Percentiles rank a stretch among this genome's conserved stretches.
Conservation (phyloP, 306 rosid species). For the Mimosa pudica region DNA sequence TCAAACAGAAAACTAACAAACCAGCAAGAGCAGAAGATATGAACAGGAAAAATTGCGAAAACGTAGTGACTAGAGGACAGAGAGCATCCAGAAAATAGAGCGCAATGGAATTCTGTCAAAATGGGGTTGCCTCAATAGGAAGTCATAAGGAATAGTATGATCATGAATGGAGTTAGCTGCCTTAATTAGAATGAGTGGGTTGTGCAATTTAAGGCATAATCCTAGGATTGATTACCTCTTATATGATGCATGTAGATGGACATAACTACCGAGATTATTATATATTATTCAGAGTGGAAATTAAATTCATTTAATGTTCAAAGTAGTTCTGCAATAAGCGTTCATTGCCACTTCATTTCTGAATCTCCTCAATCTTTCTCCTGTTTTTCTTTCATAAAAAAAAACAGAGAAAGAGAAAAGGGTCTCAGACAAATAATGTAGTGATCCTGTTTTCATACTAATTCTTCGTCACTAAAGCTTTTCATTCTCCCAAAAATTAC, state of each 20-base stretch:
- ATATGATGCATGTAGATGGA: background rate
- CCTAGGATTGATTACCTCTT: background rate
- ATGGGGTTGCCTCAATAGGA: background rate
- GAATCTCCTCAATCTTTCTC: background rate
- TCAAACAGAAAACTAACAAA: background rate
- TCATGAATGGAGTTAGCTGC: background rate
- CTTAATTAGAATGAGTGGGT: background rate
- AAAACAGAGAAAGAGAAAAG: background rate
- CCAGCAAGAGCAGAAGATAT: background rate
- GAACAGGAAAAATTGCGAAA: background rate
- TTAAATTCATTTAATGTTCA: background rate
- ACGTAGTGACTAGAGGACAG: background rate
- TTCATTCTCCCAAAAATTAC: conserved; percentile 3
- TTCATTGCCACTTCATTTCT: background rate
- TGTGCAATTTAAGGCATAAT: background rate
- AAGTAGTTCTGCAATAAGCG: background rate
- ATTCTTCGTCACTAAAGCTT: conserved; percentile 9
- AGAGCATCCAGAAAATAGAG: background rate
- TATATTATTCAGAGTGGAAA: background rate
- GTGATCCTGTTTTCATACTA: background rate
- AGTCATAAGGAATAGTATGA: background rate
- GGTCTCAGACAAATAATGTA: background rate
- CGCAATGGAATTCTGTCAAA: background rate
- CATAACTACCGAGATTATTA: background rate
- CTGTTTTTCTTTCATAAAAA: background rate